phyloP scores from a whole-genome alignment of 306 rosid species.

The Trifolium dubium region DNA sequence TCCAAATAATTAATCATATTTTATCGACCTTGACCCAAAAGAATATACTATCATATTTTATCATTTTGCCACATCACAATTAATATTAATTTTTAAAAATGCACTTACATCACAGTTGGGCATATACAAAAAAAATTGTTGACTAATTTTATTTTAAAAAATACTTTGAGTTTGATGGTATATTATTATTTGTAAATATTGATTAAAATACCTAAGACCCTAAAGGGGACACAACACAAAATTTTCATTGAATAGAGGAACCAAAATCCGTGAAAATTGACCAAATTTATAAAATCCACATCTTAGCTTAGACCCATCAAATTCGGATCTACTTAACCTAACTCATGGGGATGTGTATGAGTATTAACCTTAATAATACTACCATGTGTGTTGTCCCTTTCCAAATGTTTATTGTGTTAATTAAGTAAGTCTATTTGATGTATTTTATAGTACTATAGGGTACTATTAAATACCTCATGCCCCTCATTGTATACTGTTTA shows the following conservation, averaged over 20 bases:
- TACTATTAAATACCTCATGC: conserved; percentile 19
- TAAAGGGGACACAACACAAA: conserved; percentile 5
- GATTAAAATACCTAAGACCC: not conserved
- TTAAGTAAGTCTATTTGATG: conserved; percentile 12
- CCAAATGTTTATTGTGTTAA: conserved; percentile 26
- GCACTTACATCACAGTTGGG: not conserved
- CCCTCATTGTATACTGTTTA: conserved; percentile 39
- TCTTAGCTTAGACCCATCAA: conserved; percentile 36
- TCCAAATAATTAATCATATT: not conserved
- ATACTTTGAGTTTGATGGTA: not conserved
- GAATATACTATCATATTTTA: not conserved
- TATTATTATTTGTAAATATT: not conserved
- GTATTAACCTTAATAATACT: not conserved
- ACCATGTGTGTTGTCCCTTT: conserved; percentile 4
- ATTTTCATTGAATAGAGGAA: not conserved
- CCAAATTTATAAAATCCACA: conserved; percentile 41
- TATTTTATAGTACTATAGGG: conserved; percentile 15
- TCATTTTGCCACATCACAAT: not conserved
- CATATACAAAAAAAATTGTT: not conserved
- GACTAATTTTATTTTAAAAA: not conserved
- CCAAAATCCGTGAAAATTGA: conserved; percentile 15
- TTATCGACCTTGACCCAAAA: not conserved
- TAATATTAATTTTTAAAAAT: not conserved
- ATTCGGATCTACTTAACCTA: conserved; percentile 47
- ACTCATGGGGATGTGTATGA: conserved; percentile 22